Base-by-base conservation (phyloP, 2,329 filamentous ascomycete species). In the Neodidymelliopsis sp. region DNA sequence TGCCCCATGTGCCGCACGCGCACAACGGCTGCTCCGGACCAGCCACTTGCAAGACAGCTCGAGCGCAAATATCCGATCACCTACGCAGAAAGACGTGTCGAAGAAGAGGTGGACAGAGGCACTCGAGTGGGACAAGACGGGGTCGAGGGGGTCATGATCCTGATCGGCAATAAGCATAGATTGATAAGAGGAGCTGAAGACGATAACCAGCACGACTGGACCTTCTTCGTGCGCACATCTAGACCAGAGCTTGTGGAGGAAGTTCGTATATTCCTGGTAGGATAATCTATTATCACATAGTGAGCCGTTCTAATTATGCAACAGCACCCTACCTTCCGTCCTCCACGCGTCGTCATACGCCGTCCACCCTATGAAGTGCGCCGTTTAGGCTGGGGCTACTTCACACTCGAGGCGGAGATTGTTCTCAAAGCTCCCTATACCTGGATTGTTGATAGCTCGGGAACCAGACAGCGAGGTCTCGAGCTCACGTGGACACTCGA, bases 1-100 rank as follows among this genome's bases (percentile, higher is more conserved):
- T 78, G 77, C 53, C 77, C 77, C 10, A 78, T 79, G 76, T 79
- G 76, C 39, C 66, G 76, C 6, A 74, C 74, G 2, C 60, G 61
- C 28, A 76, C 75, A 0, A 68, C 68, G 2, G 74, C 75, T 1
- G 27, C 54, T 2, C 52, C 67, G 1, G 68, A 75, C 29, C 30
- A 40, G 5, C 25, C 44, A 5, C 43, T 69, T 4, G 65, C 63
- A 5, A 51, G 53, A n/a, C 41, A 54, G 8, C 59, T 79, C 5
- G 53, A 60, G 43, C 33, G 28, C 2, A 66, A 58, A 22, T 78
- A 79, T 53, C 73, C 75, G 0, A 38, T 16, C 0, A 60, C 63
- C 1, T 77, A 74, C 40, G 54, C 50, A 2, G 66, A 73, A 31
- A 61, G 75, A n/a, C 55, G 63, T 6, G 54, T 56, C 0, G 75